Percentiles rank a stretch among this genome's conserved stretches.
Evolutionary conservation across 1,284 basidiomycete genomes (phyloP).

Genomic region (Trametes hirsuta): DNA sequence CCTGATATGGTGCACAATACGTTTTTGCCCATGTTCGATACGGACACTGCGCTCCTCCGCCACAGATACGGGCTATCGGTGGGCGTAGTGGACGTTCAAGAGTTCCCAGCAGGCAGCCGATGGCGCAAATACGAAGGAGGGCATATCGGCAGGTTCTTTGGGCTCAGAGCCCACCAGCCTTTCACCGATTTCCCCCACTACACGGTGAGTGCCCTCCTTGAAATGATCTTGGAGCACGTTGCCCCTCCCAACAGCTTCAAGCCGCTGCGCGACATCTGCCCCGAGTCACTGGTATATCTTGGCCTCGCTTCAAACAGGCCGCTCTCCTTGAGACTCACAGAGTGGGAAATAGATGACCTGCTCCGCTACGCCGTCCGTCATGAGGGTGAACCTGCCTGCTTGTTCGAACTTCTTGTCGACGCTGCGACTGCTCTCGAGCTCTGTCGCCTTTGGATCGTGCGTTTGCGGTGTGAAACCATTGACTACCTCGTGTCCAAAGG

Average conservation of each 20-base stretch:
- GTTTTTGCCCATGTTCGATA: too few relatives aligned
- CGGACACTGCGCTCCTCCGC: not conserved
- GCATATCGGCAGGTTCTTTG: too few relatives aligned
- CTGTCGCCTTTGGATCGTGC: not conserved
- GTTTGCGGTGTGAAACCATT: not conserved
- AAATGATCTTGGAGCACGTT: not conserved
- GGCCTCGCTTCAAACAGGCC: too few relatives aligned
- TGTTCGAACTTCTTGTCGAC: constrained; percentile 5
- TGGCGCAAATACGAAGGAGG: not conserved
- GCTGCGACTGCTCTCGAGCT: constrained; percentile 5
- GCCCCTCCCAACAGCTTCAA: not conserved
- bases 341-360: too few relatives aligned
- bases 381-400: not conserved
- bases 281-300: too few relatives aligned
- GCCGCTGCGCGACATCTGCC: not conserved
- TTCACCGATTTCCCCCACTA: not conserved
- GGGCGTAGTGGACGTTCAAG: not conserved
- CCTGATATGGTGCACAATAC: too few relatives aligned
- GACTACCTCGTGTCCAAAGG: not conserved
- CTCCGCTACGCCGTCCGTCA: too few relatives aligned
- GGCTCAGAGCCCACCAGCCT: too few relatives aligned
- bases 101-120: not conserved
- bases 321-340: too few relatives aligned
- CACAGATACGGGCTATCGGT: not conserved
- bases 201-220: constrained; percentile 1